Base-by-base conservation (phyloP, 148 eudicot genomes). In the Rhododendron williamsianum region DNA sequence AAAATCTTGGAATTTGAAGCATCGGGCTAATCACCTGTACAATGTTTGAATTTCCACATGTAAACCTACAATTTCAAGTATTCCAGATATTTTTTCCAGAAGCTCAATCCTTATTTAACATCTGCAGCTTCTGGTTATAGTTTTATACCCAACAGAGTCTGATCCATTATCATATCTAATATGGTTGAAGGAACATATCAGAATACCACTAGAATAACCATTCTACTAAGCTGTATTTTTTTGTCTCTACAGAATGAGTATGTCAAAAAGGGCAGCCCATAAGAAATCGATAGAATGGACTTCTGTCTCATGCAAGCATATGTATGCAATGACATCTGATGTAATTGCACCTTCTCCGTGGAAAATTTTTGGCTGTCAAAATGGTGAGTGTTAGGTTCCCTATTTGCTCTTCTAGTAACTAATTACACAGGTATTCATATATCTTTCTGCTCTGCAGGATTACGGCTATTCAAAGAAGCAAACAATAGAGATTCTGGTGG, bases 291-390 rank as follows among this genome's bases (percentile, higher is more conserved):
- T 87, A 82, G 92, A 92, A 74, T 85, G 88, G 92, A 85, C 85
- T 35, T 87, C 86, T 56, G 83, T 84, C 45, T 89, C 94, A 56
- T 88, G 90, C 43, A 81, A 87, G 82, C 90, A 87, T 73, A 84
- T 92, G 82, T 90, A 88, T 87, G 92, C 95, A 60, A 94, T 92
- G 92, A 89, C 88, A 52, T 87, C 93, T 25, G 98, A 93, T 87
- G 98, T 93, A 30, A 89, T 93, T 83, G 93, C 94, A 52, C 94
- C 98, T 85, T 90, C 95, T 4, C 94, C 94, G 3, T 93, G 98
- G 98, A 87, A 90, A 87, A 92, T 94, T 51, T 88, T 93, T 48
- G 98, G 98, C 77, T 91, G 92, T 83, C 87, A 90, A 83, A 93
- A 93, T 88, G 98, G 98, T 94, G 91, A 49, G 78, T 1, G 15